Evolutionary conservation across 305 asterid species (phyloP), one percentile per base, ranked within the genome.

Genomic region (Caryopteris hybrid): DNA sequence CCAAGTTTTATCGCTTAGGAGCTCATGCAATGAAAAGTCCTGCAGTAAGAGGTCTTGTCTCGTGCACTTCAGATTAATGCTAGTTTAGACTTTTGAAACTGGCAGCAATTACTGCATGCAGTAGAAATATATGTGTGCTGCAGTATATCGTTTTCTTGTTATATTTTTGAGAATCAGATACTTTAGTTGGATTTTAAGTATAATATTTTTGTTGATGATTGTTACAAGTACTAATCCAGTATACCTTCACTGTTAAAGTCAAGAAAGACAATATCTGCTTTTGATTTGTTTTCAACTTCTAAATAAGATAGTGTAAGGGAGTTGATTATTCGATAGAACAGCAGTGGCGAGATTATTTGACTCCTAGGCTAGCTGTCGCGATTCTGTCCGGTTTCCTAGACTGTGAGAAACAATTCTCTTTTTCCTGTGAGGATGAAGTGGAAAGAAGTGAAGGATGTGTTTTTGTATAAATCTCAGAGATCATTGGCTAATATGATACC

Each of bases 1-100:
- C 87, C 20, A 81, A 79, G 75, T 72, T 86, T 54, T 73, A 42
- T 72, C 79, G 63, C 63, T 74, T 73, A 8, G 84, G 83, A 62
- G 82, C 84, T 61, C 80, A 62, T 43, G 59, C 81, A n/a, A 39
- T 74, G 65, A 72, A 56, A 69, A 71, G 62, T 66, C 69, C 70
- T 38, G 68, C 62, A 53, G 71, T 51, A 13, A 75, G 80, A 81
- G 87, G 92, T 83, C 2, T 29, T 68, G 25, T 53, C 21, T 55
- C 27, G 67, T 51, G 41, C 61, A 17, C 73, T 61, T 64, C 42
- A 20, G 36, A 25, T 72, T 21, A 16, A 31, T 71, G 8, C 21
- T 23, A 27, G 46, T 54, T 41, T 61, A 3, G 34, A 27, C 50
- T 16, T 9, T 61, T 17, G 22, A 53, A 56, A 36, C 21, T 27